Evolutionary conservation across 805 yeast species (phyloP).

Genomic region (Yarrowia sp.): DNA sequence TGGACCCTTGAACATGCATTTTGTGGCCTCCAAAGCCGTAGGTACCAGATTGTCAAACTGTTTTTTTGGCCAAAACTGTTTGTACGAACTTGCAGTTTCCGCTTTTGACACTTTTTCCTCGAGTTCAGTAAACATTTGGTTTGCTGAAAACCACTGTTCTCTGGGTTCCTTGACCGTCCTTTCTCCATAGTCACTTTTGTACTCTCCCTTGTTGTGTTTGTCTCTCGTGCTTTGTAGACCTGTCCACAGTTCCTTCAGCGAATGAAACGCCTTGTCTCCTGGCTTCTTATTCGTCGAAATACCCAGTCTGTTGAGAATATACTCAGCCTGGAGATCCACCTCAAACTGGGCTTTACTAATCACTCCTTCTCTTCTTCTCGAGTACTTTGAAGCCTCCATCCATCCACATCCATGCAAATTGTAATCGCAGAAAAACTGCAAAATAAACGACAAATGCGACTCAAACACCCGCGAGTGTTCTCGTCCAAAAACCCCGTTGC

Average conservation of each 20-base stretch:
- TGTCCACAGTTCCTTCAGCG: slow-evolving; percentile 25
- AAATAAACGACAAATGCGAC: slow-evolving; percentile 74
- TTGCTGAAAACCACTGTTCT: slow-evolving; percentile 16
- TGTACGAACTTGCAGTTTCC: not conserved
- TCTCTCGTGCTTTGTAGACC: not conserved
- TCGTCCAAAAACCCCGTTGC: slow-evolving; percentile 55
- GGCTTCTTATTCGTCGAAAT: slow-evolving; percentile 52
- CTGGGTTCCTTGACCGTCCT: not conserved
- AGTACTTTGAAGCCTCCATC: slow-evolving; percentile 55
- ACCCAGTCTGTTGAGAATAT: slow-evolving; percentile 71
- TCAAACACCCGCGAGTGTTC: slow-evolving; percentile 65
- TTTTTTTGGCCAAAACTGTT: not conserved
- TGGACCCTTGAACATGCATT: slow-evolving; percentile 30
- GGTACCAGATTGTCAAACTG: slow-evolving; percentile 14
- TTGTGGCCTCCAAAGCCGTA: slow-evolving; percentile 9
- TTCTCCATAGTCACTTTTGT: slow-evolving; percentile 24
- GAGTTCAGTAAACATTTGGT: slow-evolving; percentile 10
- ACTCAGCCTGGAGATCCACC: slow-evolving; percentile 31
- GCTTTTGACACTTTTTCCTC: slow-evolving; percentile 9
- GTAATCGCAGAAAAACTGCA: slow-evolving; percentile 84
- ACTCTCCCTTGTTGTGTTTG: slow-evolving; percentile 9
- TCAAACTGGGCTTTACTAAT: slow-evolving; percentile 23
- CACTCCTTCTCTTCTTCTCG: not conserved
- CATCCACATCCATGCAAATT: slow-evolving; percentile 87
- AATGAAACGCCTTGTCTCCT: slow-evolving; percentile 5